Evolutionary conservation across 2,329 filamentous ascomycete genomes (phyloP).

Genomic region (Nakataea oryzae): DNA sequence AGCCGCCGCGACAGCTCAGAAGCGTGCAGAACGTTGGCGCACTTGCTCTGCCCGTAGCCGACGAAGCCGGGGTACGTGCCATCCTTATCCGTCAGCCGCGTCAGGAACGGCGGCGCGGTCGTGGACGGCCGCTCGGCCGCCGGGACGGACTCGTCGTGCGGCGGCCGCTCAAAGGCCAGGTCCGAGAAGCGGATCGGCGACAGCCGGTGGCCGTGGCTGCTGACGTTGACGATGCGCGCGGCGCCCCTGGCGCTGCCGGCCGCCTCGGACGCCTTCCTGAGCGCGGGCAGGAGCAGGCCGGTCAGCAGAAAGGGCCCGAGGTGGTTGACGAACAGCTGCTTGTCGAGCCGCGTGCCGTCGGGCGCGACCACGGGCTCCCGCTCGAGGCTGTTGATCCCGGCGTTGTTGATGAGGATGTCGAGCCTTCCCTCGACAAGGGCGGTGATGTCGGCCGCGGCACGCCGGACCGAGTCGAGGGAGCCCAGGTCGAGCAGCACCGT

Average conservation of each 20-base stretch:
- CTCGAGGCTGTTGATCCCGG: constrained; percentile 22
- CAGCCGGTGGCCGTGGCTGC: constrained; percentile 25
- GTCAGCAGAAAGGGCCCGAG: constrained; percentile 36
- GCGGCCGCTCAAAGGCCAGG: constrained; percentile 24
- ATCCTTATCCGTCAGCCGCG: constrained; percentile 7
- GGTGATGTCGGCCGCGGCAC: constrained; percentile 19
- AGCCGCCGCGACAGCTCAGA: constrained; percentile 22
- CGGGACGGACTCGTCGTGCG: constrained; percentile 20
- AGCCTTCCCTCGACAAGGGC: constrained; percentile 15
- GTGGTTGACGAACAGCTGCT: constrained; percentile 24
- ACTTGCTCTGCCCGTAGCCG: constrained; percentile 36
- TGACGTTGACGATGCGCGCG: constrained; percentile 29
- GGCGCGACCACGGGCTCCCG: constrained; percentile 17
- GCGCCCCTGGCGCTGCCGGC: constrained; percentile 2
- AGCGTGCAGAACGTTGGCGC: constrained; percentile 32
- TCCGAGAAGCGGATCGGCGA: constrained; percentile 30
- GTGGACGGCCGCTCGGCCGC: constrained; percentile 9
- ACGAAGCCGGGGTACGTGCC: constrained; percentile 19
- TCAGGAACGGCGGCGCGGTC: not conserved
- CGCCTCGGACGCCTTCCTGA: constrained; percentile 21
- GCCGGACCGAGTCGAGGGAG: constrained; percentile 20
- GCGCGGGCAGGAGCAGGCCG: constrained; percentile 29
- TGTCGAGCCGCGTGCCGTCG: constrained; percentile 18
- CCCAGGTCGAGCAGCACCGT: constrained; percentile 22
- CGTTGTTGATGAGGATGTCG: constrained; percentile 33